These are phyloP conservation scores for Scutellaria minor DNA, from an alignment of 257 asterid genomes.

Conservation along the genomic window DNA sequence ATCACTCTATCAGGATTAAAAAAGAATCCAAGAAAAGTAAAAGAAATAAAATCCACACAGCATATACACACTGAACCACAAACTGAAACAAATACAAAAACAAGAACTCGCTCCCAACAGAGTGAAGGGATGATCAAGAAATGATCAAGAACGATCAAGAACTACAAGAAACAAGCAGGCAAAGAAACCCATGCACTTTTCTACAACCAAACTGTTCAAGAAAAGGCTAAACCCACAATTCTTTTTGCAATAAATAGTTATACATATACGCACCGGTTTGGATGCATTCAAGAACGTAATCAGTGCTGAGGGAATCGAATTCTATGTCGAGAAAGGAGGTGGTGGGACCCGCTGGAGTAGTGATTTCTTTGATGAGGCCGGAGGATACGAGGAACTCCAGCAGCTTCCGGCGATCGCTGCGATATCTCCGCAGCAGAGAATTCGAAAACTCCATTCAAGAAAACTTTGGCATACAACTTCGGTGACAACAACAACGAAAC, in stretches of 20 bases:
- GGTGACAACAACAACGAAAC: slow-evolving; percentile 34
- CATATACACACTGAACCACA: slow-evolving; percentile 1
- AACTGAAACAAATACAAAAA: not conserved
- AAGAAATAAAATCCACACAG: slow-evolving; percentile 10
- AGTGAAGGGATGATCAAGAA: slow-evolving; percentile 11
- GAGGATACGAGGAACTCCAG: slow-evolving; percentile 73
- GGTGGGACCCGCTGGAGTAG: slow-evolving; percentile 63
- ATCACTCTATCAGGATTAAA: slow-evolving; percentile 25
- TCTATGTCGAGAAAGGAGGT: slow-evolving; percentile 58
- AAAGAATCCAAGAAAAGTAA: not conserved
- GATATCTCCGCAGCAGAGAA: slow-evolving; percentile 64
- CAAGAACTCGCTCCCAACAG: not conserved
- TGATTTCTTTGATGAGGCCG: slow-evolving; percentile 56
- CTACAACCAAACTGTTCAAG: slow-evolving; percentile 21
- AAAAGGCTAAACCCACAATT: slow-evolving; percentile 6
- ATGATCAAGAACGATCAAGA: not conserved
- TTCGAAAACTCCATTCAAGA: slow-evolving; percentile 53
- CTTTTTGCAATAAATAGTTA: not conserved
- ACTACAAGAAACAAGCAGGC: not conserved
- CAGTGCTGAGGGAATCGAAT: slow-evolving; percentile 74
- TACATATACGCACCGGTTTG: slow-evolving; percentile 51
- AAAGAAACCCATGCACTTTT: not conserved
- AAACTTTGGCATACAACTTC: slow-evolving; percentile 11
- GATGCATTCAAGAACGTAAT: slow-evolving; percentile 77
- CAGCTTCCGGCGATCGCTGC: slow-evolving; percentile 94